Conservation (phyloP, 257 asterid genomes). For the Ilex asprella region DNA sequence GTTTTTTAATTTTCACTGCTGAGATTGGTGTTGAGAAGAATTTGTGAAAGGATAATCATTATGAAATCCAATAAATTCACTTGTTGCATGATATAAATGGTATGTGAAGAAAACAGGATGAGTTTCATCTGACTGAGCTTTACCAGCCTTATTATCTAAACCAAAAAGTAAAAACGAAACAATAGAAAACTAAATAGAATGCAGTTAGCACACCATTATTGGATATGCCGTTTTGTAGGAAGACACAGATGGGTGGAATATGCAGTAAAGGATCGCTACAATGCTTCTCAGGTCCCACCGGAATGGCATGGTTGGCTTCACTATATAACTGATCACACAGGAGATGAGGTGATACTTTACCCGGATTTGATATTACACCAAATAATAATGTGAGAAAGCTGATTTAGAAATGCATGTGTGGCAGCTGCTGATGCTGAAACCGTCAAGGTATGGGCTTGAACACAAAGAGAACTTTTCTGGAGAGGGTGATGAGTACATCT, state of each 20-base stretch:
- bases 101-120: no score
- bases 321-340: slow-evolving; percentile 82
- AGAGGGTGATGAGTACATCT: slow-evolving; percentile 93
- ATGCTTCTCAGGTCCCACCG: slow-evolving; percentile 96
- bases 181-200: background rate
- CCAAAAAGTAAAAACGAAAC: background rate
- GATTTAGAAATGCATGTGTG: slow-evolving; percentile 11
- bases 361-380: background rate
- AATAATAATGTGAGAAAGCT: slow-evolving; percentile 12
- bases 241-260: slow-evolving; percentile 99
- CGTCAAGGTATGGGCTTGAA: slow-evolving; percentile 79
- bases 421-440: slow-evolving; percentile 91
- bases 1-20: background rate
- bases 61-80: no score
- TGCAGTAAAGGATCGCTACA: slow-evolving; percentile 87
- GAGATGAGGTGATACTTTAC: slow-evolving; percentile 67
- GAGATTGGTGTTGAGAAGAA: background rate
- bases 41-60: no score
- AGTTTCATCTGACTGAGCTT: no score
- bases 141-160: background rate
- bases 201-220: background rate
- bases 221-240: slow-evolving; percentile 31
- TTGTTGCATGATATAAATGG: no score
- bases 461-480: slow-evolving; percentile 94
- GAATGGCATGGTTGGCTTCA: slow-evolving; percentile 99